Base-by-base conservation (phyloP, 1,139 yeast species). In the Suhomyces anneliseae region DNA sequence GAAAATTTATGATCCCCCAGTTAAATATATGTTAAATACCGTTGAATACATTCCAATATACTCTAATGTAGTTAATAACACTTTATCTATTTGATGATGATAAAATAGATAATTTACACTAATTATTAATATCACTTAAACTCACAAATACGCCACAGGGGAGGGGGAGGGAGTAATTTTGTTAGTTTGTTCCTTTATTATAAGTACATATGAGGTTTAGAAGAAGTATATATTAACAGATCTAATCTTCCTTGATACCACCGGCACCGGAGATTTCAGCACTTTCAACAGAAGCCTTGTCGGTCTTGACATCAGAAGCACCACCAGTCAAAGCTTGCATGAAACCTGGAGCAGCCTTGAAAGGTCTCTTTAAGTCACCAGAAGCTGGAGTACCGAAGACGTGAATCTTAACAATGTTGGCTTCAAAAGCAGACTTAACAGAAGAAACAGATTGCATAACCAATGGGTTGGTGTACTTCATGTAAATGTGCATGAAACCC, bases 401-500 rank as follows among this genome's bases (percentile, higher is more conserved):
- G 68, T 93, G 97, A 68, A 95, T 89, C 78, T 89, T 85, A 61
- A 92, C 96, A 61, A 90, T 85, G 74, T 92, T 92, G 61, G 89
- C 77, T 75, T 95, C 99, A 54, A 90, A 74, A 45, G 96, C 97
- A 58, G 87, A 74, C 81, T 93, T 93, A 61, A 95, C 76, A 45
- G 97, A 93, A 47, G 95, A 82, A 60, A 95, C 80, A 53, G 93
- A 85, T 77, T 93, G 99, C 90, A 93, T 88, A 59, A 95, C 83
- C 69, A 93, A 82, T 51, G 99, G 99, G 75, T 93, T 92, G 69
- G 98, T 90, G 81, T 90, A 95, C 74, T 90, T 88, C 96, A 95
- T 85, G 83, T 93, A 93, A 54, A 93, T 62, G 72, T 93, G 99
- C 98, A 93, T 92, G 83, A 93, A 88, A 33, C 87, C 97, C 95